Evolutionary conservation across 2,329 filamentous ascomycete genomes (phyloP).

Genomic region (Aspergillus floridensis): DNA sequence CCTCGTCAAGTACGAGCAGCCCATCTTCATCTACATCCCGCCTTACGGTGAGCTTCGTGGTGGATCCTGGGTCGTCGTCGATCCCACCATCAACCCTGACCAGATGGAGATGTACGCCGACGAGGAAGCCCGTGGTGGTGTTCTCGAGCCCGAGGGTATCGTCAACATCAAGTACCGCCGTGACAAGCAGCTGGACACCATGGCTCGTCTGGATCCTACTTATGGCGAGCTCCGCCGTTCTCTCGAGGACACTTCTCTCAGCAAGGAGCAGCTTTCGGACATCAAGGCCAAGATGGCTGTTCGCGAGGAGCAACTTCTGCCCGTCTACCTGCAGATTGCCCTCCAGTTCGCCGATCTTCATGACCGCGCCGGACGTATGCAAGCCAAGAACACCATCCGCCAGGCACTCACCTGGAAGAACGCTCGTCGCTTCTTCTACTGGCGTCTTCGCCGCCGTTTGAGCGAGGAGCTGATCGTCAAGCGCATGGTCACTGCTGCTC

Average conservation of each 20-base stretch:
- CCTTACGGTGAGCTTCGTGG: constrained; percentile 95
- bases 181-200: constrained; percentile 95
- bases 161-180: constrained; percentile 98
- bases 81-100: constrained; percentile 94
- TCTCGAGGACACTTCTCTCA: constrained; percentile 64
- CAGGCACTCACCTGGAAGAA: constrained; percentile 80
- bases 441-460: constrained; percentile 92
- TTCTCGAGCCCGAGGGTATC: constrained; percentile 96
- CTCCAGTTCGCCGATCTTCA: constrained; percentile 96
- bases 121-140: constrained; percentile 89
- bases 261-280: constrained; percentile 69
- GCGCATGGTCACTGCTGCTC: constrained; percentile 63
- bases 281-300: constrained; percentile 81
- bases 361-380: constrained; percentile 95
- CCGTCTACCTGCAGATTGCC: constrained; percentile 93
- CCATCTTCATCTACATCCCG: constrained; percentile 98
- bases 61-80: constrained; percentile 98
- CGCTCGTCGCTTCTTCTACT: constrained; percentile 97
- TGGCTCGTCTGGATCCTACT: constrained; percentile 83
- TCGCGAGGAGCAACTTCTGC: constrained; percentile 84
- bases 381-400: constrained; percentile 94
- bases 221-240: constrained; percentile 84
- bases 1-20: constrained; percentile 97
- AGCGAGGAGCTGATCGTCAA: constrained; percentile 97
- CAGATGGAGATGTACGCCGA: constrained; percentile 99